Evolutionary conservation across 441 rosid species (phyloP).

Genomic region (Kokia cookei): DNA sequence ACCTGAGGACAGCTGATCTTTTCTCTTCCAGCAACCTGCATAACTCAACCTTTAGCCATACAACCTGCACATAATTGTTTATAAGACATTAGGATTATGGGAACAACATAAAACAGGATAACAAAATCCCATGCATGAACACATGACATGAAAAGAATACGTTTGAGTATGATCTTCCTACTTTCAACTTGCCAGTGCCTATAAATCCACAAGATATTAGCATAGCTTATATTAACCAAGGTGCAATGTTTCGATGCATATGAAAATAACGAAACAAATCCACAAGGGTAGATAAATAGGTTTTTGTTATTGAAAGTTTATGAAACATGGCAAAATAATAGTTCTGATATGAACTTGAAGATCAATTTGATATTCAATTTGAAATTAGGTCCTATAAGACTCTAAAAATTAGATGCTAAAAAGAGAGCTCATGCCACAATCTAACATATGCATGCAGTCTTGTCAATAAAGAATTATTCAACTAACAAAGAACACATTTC

Average conservation of each 20-base stretch:
- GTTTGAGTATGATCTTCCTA: not conserved
- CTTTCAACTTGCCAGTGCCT: not conserved
- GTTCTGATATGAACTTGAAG: not conserved
- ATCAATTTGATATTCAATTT: not conserved
- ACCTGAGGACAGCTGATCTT: constrained; percentile 92
- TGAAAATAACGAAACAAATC: not conserved
- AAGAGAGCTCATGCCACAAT: not conserved
- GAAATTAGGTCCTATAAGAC: not conserved
- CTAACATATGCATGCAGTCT: not conserved
- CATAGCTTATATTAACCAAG: not conserved
- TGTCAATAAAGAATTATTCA: not conserved
- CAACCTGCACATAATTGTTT: constrained; percentile 51
- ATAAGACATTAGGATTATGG: not conserved
- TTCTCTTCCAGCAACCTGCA: constrained; percentile 95
- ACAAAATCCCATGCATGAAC: not conserved
- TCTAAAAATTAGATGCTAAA: not conserved
- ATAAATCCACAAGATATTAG: not conserved
- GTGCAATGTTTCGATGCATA: not conserved
- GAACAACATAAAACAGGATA: not conserved
- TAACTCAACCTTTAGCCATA: constrained; percentile 90
- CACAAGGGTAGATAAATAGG: not conserved
- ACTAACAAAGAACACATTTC: not conserved
- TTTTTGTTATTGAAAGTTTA: not conserved
- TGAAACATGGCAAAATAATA: not conserved
- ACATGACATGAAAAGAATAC: not conserved